Evolutionary conservation across 495 filamentous ascomycete genomes (phyloP), one percentile per base, ranked within the genome.

Genomic region (Pyrenula aspistea): DNA sequence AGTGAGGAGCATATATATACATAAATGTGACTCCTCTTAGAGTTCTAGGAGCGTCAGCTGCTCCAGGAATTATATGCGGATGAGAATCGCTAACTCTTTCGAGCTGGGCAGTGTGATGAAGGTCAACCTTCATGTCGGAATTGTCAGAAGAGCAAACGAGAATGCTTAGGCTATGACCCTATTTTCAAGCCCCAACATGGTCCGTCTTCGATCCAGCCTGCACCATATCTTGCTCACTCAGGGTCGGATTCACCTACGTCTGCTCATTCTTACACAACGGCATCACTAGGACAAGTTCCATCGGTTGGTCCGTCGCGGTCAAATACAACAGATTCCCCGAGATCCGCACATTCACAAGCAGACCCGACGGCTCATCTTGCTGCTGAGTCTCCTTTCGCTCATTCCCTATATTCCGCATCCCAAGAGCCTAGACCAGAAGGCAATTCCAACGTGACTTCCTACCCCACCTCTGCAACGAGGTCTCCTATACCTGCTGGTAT

Each of bases 91-190:
- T 42, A 15, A 42, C 31, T 61, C 59, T 63, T 51, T 58, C 63
- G 55, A 62, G 55, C 11, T 61, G 54, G 61, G 58, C 67, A 98
- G 93, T 98, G 93, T 75, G 93, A 98, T 79, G 93, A 98, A 77
- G 83, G 80, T 24, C 91, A 96, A 72, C 93, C 93, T 8, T 81
- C 86, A 53, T 98, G 93, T 77, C 85, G 91, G 65, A 98, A 98
- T 71, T 98, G 93, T 73, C 86, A 91, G 66, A 98, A 96, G 72
- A 96, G 90, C 65, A 97, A 96, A 71, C 88, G 93, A 63, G 93
- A 97, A 66, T 98, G 93, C 67, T 70, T 95, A 53, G 93, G 93
- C 51, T 98, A 98, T 82, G 93, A 98, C 68, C 93, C 93, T 42
- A 94, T 97, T 59, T 98, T 98, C 75, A 94, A 95, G 70, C 81